Conservation (phyloP, 129 eudicot species). For the Tagetes patula region DNA sequence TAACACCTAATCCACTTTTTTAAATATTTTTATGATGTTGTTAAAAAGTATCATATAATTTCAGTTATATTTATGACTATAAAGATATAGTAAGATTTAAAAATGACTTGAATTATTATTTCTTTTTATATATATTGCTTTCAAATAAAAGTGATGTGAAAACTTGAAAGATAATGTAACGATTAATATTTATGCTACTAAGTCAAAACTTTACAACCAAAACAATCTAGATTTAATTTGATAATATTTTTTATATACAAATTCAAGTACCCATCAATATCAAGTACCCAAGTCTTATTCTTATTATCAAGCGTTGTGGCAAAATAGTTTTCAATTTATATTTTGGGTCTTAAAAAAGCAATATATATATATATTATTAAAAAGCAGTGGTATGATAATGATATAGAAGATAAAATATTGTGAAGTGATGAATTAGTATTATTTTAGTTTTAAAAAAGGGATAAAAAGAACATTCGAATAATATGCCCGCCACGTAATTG, state of each 20-base stretch:
- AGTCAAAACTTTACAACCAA: not conserved
- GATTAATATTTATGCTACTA: not conserved
- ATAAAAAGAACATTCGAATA: slow-evolving; percentile 23
- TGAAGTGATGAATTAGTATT: not conserved
- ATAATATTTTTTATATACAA: no score
- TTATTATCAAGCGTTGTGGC: not conserved
- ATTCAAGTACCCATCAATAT: no score
- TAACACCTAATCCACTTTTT: no score
- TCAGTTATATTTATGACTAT: no score
- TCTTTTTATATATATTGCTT: no score
- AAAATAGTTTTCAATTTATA: not conserved
- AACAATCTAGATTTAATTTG: not conserved
- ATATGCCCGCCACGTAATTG: slow-evolving; percentile 6
- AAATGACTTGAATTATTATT: not conserved
- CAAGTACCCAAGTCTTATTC: no score
- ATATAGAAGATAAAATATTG: slow-evolving; percentile 3
- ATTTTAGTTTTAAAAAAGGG: not conserved
- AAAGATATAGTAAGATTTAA: not conserved
- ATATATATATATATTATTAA: not conserved
- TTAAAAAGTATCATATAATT: no score
- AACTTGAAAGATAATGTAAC: not conserved
- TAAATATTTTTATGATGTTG: no score
- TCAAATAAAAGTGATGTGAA: not conserved
- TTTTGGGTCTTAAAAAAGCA: not conserved
- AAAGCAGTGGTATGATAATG: not conserved